Base-by-base conservation (phyloP, 345 rosid genomes). In the Gossypium herbaceum region DNA sequence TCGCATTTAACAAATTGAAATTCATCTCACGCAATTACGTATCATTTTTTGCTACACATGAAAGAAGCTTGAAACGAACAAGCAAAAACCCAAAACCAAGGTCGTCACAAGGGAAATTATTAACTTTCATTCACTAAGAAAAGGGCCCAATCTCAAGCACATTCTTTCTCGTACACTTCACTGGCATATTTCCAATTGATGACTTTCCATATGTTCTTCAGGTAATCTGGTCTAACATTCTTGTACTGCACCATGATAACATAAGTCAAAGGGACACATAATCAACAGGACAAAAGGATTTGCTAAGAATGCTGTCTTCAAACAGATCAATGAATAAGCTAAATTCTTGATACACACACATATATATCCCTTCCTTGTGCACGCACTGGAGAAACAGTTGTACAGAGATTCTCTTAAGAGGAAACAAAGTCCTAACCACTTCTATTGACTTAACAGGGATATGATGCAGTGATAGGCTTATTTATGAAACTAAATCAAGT, bases 191-290 rank as follows among this genome's bases (percentile, higher is more conserved):
- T 91, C 98, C 99, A 95, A 86, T 91, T 89, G 64, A 95, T 82
- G 52, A 94, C 95, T 72, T 85, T 91, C 99, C 99, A 95, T 54
- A 95, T 86, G 85, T 91, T 93, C 91, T 95, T 95, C 77, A 90
- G 83, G 80, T 93, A 95, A 44, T 92, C 95, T 1, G 97, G 93
- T 71, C 90, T 89, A 54, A 86, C 97, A 69, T 92, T 92, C 87
- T 92, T 92, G 92, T 92, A 92, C 97, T 92, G 90, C 79, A 85
- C 3, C 34, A 81, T 12, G 2, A 4, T 11, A 27, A 72, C 45
- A 69, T 5, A 76, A 4, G 3, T 34, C 12, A 60, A 17, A 15
- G 7, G n/a, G 2, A 19, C 63, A n/a, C 5, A 0, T 9, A 68
- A n/a, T 55, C 59, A 55, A 55, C 2, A 55, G 7, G 10, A 55